Conservation (phyloP, 257 asterid genomes). For the Solanum rostratum region DNA sequence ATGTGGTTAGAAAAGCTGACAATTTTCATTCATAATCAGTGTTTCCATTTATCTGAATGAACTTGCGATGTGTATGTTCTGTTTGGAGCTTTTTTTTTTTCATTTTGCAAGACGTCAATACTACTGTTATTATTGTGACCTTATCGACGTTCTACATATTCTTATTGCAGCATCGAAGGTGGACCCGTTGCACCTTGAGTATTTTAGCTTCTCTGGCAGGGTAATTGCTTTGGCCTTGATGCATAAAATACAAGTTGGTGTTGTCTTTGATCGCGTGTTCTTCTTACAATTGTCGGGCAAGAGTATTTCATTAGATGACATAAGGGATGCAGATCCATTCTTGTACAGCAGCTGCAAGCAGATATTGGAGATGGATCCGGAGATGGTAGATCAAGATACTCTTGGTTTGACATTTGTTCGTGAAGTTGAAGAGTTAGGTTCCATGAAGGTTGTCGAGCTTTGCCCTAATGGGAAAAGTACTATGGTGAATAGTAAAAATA, state of each 20-base stretch:
- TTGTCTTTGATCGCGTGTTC: constrained; percentile 82
- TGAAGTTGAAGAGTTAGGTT: constrained; percentile 80
- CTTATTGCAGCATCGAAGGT: constrained; percentile 77
- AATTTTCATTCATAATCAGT: background rate
- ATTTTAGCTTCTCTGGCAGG: constrained; percentile 79
- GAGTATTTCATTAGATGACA: constrained; percentile 59
- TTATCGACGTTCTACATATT: background rate
- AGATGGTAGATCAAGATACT: constrained; percentile 70
- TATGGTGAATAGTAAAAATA: constrained; percentile 62
- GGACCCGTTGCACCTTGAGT: constrained; percentile 82
- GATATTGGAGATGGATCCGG: constrained; percentile 85
- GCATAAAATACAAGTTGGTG: constrained; percentile 87
- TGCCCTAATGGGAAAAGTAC: constrained; percentile 49
- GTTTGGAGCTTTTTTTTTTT: background rate
- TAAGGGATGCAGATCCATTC: constrained; percentile 76
- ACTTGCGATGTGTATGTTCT: constrained; percentile 6
- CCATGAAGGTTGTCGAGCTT: constrained; percentile 67
- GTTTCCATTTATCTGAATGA: background rate
- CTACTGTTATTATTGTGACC: background rate
- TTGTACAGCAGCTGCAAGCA: constrained; percentile 86
- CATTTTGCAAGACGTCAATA: background rate
- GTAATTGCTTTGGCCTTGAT: constrained; percentile 85
- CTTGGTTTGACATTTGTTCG: constrained; percentile 73
- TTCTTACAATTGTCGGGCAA: constrained; percentile 63
- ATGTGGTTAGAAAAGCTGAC: background rate